Evolutionary conservation across 1,284 basidiomycete genomes (phyloP).

Genomic region (Ceratobasidium sp.): DNA sequence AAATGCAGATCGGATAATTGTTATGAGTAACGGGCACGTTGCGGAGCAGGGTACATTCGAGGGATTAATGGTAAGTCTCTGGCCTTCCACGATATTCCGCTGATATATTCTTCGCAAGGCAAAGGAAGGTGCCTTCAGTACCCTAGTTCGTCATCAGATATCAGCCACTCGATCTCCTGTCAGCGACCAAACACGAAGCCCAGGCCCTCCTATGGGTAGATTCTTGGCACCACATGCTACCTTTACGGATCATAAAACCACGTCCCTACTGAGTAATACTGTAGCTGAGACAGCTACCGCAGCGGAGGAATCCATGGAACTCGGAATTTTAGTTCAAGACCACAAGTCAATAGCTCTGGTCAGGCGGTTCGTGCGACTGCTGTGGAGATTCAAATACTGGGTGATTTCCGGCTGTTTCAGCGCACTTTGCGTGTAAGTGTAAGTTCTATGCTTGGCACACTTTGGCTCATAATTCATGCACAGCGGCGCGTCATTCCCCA

Average conservation of each 20-base stretch:
- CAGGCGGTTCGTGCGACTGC: not conserved
- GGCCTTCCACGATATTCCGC: too few species aligned
- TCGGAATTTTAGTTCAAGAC: constrained; percentile 2
- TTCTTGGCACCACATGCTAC: not conserved
- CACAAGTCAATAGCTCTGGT: not conserved
- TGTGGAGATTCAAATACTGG: constrained; percentile 15
- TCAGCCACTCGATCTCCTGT: not conserved
- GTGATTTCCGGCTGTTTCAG: constrained; percentile 14
- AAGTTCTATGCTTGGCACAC: not conserved
- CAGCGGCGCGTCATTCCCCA: constrained; percentile 55
- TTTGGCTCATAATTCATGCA: not conserved
- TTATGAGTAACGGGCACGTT: constrained; percentile 59
- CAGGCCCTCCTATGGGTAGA: not conserved
- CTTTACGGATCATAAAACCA: not conserved
- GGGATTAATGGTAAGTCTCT: constrained; percentile 51
- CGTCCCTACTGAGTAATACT: not conserved
- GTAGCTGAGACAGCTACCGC: not conserved
- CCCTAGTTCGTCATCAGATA: constrained; percentile 12
- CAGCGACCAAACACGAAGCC: not conserved
- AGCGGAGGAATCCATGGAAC: constrained; percentile 17
- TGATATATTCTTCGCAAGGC: not conserved
- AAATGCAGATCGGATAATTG: constrained; percentile 63
- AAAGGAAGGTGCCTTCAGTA: constrained; percentile 31
- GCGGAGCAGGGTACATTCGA: constrained; percentile 58
- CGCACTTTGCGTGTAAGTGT: constrained; percentile 26